Conservation (phyloP, 2,329 filamentous ascomycete genomes). For the Phialocephala subalpina region DNA sequence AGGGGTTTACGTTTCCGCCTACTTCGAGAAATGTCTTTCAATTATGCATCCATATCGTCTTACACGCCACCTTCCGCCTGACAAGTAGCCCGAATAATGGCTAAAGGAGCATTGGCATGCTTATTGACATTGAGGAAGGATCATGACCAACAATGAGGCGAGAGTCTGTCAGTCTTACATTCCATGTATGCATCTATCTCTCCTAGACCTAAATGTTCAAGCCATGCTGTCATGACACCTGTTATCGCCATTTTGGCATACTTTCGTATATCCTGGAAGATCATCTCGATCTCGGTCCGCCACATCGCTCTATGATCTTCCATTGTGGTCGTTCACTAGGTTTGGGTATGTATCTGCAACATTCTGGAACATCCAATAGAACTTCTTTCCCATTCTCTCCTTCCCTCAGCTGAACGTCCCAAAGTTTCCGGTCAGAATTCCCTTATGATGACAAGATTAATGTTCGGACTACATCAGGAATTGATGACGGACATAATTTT, state of each 20-base stretch:
- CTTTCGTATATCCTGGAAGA: not conserved
- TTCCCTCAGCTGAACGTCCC: not conserved
- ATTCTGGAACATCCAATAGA: not conserved
- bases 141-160: slow-evolving; percentile 1
- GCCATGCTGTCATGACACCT: too few relatives aligned
- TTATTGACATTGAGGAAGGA: not conserved
- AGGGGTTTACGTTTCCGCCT: not conserved
- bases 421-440: too few relatives aligned
- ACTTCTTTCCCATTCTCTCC: not conserved
- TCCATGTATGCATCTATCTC: too few relatives aligned
- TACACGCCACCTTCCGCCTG: not conserved
- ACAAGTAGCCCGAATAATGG: not conserved
- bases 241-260: too few relatives aligned
- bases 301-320: not conserved
- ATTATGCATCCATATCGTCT: not conserved
- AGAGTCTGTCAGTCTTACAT: too few relatives aligned
- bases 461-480: too few relatives aligned
- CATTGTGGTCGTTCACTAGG: not conserved
- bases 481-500: too few relatives aligned
- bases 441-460: too few relatives aligned
- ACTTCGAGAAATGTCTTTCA: not conserved
- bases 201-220: too few relatives aligned
- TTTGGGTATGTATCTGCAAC: not conserved
- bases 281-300: not conserved
- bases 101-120: not conserved